phyloP scores from a whole-genome alignment of 805 yeast genomes.

The Debaryomyces tyrocola region DNA sequence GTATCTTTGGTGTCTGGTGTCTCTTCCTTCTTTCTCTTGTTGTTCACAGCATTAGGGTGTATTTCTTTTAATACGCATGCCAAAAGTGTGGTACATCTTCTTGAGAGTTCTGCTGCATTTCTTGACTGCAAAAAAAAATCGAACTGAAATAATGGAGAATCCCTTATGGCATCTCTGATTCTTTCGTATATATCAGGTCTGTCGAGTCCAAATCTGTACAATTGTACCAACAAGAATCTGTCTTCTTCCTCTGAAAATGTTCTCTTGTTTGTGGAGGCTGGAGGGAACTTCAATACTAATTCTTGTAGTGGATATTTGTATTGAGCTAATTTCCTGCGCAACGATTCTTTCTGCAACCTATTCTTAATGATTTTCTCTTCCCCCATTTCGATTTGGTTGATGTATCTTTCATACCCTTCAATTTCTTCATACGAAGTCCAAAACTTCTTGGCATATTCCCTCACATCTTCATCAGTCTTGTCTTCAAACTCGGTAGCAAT shows the following conservation, averaged over 20 bases:
- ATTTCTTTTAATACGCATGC: conserved; percentile 71
- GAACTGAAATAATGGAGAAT: conserved; percentile 75
- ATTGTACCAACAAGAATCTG: conserved; percentile 76
- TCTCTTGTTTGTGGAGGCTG: conserved; percentile 59
- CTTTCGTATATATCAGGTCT: conserved; percentile 75
- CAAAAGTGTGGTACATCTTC: conserved; percentile 80
- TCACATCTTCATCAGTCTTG: conserved; percentile 76
- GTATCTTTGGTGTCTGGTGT: conserved; percentile 12
- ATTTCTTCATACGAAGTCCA: conserved; percentile 79
- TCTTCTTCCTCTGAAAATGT: conserved; percentile 89
- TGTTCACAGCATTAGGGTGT: conserved; percentile 16
- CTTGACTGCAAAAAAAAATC: conserved; percentile 87
- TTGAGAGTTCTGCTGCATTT: conserved; percentile 69
- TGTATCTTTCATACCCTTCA: conserved; percentile 85
- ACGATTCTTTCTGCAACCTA: conserved; percentile 72
- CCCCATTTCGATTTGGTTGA: conserved; percentile 81
- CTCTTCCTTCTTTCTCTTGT: conserved; percentile 5
- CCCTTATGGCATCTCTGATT: conserved; percentile 71
- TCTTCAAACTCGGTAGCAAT: conserved; percentile 82
- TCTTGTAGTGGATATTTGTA: conserved; percentile 81
- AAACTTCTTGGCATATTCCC: conserved; percentile 73
- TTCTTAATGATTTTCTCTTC: conserved; percentile 74
- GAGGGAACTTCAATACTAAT: conserved; percentile 68
- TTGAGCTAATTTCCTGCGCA: conserved; percentile 70
- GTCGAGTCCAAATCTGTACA: conserved; percentile 80